Base-by-base conservation (phyloP, 2,329 filamentous ascomycete genomes). In the Polychaeton citri region DNA sequence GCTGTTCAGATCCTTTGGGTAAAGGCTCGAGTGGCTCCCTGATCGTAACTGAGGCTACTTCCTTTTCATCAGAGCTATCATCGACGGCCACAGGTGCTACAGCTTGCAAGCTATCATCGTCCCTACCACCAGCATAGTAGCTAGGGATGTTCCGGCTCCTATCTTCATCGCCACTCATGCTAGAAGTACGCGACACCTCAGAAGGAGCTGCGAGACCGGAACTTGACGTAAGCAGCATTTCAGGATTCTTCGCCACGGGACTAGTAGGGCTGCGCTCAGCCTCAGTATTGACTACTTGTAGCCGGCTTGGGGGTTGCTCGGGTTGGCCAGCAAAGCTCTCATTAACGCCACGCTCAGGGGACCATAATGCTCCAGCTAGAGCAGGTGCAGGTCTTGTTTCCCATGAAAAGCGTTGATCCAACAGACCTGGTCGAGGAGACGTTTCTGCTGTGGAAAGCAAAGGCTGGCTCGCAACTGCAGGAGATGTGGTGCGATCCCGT, bases 391-490 rank as follows among this genome's bases (percentile, higher is more conserved):
- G 34, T 15, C 38, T 45, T 19, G 50, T 51, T 41, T 60, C 59
- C 54, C 58, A 62, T 38, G 54, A 58, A 35, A 61, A 62, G 3
- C 56, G 47, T 28, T 58, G 52, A 30, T 52, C 46, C 6, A 60
- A 44, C 5, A 48, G 35, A 18, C 36, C 40, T n/a, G 46, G 40
- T 12, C 38, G 38, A 19, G 32, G 31, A 3, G 19, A 26, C 12
- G 17, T 26, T 18, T 38, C 12, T n/a, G n/a, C n/a, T n/a, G n/a
- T n/a, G n/a, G n/a, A n/a, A n/a, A n/a, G n/a, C n/a, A n/a, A n/a
- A n/a, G n/a, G n/a, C n/a, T n/a, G n/a, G n/a, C n/a, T n/a, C n/a
- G n/a, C n/a, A 4, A 9, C 13, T 12, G 30, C 10, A 32, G 13
- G 3, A 17, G 30, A 13, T 5, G 10, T 32, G 5, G 30, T 32